Conservation (phyloP, 2,329 filamentous ascomycete genomes). For the Aspergillus pseudoviridinutans region DNA sequence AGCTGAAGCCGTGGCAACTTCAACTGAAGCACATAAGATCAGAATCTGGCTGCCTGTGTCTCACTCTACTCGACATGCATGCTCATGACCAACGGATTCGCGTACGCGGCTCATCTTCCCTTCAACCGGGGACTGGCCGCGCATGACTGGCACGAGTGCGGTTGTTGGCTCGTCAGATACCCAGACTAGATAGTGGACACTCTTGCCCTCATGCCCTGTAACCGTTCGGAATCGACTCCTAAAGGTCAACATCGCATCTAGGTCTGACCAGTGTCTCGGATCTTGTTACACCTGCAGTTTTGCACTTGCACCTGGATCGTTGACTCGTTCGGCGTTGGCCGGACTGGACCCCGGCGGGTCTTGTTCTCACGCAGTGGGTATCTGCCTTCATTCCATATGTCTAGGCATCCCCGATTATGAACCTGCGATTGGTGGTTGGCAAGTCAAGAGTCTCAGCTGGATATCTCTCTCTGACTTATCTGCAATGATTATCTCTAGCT, state of each 20-base stretch:
- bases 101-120: not conserved
- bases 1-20: not conserved
- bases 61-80: not conserved
- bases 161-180: not conserved
- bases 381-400: not conserved
- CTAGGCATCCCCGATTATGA: not conserved
- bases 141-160: not conserved
- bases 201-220: not conserved
- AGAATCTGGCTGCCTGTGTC: not conserved
- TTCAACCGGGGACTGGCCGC: not conserved
- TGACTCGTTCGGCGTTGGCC: not conserved
- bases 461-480: not conserved
- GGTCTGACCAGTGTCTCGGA: not conserved
- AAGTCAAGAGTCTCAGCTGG: not conserved
- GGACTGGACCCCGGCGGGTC: constrained; percentile 2
- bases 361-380: not conserved
- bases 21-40: not conserved
- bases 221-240: not conserved
- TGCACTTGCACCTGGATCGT: not conserved
- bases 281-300: not conserved
- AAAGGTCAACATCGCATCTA: not conserved
- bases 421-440: not conserved
- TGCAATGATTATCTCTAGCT: not conserved
- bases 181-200: not conserved
- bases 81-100: not conserved